phyloP scores from a whole-genome alignment of 2,329 filamentous ascomycete species.

The Chaetomium globosum region DNA sequence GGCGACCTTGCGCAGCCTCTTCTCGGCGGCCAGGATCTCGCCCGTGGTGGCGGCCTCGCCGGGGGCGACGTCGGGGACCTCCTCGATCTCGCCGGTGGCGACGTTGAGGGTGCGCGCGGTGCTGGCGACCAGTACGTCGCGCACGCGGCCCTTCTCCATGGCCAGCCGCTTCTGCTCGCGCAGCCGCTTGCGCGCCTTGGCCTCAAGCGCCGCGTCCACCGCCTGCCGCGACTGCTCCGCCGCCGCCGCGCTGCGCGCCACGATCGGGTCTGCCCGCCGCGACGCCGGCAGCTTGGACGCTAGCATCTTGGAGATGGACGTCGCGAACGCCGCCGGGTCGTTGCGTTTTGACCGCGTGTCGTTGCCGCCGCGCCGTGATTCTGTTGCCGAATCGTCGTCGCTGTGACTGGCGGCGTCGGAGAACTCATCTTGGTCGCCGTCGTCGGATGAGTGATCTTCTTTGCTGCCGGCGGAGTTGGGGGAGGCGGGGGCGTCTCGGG shows the following conservation, averaged over 20 bases:
- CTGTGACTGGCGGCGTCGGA: conserved; percentile 46
- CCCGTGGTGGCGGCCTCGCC: conserved; percentile 51
- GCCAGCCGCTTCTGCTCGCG: conserved; percentile 78
- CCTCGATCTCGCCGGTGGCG: conserved; percentile 46
- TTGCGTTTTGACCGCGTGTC: conserved; percentile 76
- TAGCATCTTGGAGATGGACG: conserved; percentile 89
- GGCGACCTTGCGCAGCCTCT: conserved; percentile 79
- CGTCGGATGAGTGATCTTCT: conserved; percentile 42
- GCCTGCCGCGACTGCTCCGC: conserved; percentile 71
- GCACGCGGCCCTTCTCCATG: conserved; percentile 82
- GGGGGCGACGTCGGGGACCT: conserved; percentile 40
- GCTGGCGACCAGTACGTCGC: conserved; percentile 72
- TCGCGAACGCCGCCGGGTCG: conserved; percentile 88
- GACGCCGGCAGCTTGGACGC: conserved; percentile 81
- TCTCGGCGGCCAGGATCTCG: conserved; percentile 70
- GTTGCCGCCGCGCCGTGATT: conserved; percentile 29
- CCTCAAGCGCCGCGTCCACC: conserved; percentile 76
- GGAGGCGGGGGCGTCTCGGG: conserved; percentile 38
- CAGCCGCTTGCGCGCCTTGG: conserved; percentile 76
- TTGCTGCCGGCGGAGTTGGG: not conserved
- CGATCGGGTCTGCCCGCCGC: conserved; percentile 85
- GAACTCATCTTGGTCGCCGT: conserved; percentile 40
- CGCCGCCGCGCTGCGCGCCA: conserved; percentile 78
- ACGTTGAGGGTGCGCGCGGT: conserved; percentile 54
- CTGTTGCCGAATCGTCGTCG: conserved; percentile 41